These are phyloP conservation scores for Dendrocalamus latiflorus DNA, from an alignment of 202 grass and related monocot species.

Conservation along the genomic window DNA sequence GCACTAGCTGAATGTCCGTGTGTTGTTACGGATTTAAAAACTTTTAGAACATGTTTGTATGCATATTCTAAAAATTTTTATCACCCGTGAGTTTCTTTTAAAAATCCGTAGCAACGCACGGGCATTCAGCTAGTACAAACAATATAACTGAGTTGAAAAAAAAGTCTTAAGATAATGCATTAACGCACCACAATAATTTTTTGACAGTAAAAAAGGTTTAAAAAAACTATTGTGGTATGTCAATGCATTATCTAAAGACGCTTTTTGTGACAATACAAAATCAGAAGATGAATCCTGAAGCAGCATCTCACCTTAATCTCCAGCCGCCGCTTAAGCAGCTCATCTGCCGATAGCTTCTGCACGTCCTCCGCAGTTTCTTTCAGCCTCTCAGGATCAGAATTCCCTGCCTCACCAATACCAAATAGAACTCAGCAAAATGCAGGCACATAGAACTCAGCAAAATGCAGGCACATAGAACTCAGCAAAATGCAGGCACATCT, in stretches of 20 bases:
- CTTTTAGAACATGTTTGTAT: no score
- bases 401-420: constrained; percentile 43
- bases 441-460: no score
- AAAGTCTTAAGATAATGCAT: neutral
- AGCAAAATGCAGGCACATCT: neutral
- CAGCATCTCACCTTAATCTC: constrained; percentile 65
- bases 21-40: no score
- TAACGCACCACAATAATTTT: neutral
- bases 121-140: neutral
- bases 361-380: constrained; percentile 63
- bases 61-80: no score
- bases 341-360: constrained; percentile 62
- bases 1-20: no score
- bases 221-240: no score
- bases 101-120: no score
- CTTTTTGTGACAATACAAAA: neutral
- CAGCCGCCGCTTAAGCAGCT: constrained; percentile 50
- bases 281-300: neutral
- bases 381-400: constrained; percentile 87
- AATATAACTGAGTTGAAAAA: neutral
- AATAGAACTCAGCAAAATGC: neutral
- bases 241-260: neutral
- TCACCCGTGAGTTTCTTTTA: no score
- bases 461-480: no score
- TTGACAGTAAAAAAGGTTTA: no score